Evolutionary conservation across 805 yeast genomes (phyloP), one percentile per base, ranked within the genome.

Genomic region (Lachancea cidri): DNA sequence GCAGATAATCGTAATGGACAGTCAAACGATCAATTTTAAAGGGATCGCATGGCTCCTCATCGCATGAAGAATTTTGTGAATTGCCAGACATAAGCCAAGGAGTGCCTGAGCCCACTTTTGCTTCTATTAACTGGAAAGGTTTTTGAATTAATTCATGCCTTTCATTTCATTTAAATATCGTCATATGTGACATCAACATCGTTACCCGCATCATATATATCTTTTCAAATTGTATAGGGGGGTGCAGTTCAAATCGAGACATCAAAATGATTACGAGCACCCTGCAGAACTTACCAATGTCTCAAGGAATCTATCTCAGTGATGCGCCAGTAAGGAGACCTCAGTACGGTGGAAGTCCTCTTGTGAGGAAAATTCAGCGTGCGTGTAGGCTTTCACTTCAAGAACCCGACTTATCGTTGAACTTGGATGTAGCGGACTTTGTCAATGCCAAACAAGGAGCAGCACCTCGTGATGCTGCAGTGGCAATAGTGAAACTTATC

Each of bases 361-460:
- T 69, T 27, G 58, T 65, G 29, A 64, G 74, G 50, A 70, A 70
- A 53, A 69, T 70, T 43, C 69, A 81, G 56, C 79, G 96, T 47
- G 97, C 98, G 2, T 88, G 96, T 56, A 77, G 93, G 52, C 83
- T 93, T 29, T 72, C 91, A 1, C 69, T 86, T 36, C 59, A 69
- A 18, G 96, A 91, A 66, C 98, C 98, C 4, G 91, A 93, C 57
- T 72, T 89, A 44, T 86, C 87, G 3, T 67, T 88, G 47, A 93
- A 91, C 60, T 67, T 93, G 52, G 97, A 91, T 59, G 89, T 93
- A 45, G 91, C 97, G 46, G 99, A 93, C 64, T 74, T 83, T 54
- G 80, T 93, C 62, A 93, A 93, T 59, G 89, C 84, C 41, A 91
- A 91, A 57, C 95, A 89, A 67, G 98, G 95, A 18, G 74, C 77